These are phyloP conservation scores for Metarhizium guizhouense DNA, from an alignment of 2,329 filamentous ascomycete species.

Conservation along the genomic window DNA sequence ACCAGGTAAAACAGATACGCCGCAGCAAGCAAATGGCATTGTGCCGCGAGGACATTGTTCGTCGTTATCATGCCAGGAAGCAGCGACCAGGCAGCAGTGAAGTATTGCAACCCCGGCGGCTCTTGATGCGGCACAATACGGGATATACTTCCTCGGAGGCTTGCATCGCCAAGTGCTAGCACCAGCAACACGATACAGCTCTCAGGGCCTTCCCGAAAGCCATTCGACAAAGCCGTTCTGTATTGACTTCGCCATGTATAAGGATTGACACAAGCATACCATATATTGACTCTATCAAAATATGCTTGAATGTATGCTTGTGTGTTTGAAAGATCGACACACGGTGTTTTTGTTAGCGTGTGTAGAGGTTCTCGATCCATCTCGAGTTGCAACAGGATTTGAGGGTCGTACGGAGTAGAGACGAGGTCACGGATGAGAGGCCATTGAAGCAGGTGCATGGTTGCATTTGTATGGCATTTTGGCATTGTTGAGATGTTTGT, in stretches of 20 bases:
- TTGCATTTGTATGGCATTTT: too few relatives aligned
- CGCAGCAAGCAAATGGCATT: slow-evolving; percentile 18
- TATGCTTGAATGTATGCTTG: slow-evolving; percentile 51
- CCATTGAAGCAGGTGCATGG: too few relatives aligned
- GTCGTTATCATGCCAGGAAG: slow-evolving; percentile 71
- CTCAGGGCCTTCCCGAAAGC: slow-evolving; percentile 70
- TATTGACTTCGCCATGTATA: slow-evolving; percentile 73
- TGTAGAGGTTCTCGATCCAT: too few relatives aligned
- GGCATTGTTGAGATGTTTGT: too few relatives aligned
- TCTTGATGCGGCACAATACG: slow-evolving; percentile 55
- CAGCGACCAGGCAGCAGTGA: slow-evolving; percentile 70
- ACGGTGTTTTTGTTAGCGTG: too few relatives aligned
- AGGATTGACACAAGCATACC: slow-evolving; percentile 80
- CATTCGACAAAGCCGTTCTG: slow-evolving; percentile 62
- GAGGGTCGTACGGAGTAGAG: too few relatives aligned
- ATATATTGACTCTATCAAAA: slow-evolving; percentile 73
- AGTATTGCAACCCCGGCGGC: slow-evolving; percentile 69
- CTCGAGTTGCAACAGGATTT: too few relatives aligned
- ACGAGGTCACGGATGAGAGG: too few relatives aligned
- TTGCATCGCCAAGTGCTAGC: too few relatives aligned
- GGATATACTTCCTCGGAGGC: too few relatives aligned
- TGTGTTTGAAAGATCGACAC: too few relatives aligned
- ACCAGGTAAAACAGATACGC: slow-evolving; percentile 80
- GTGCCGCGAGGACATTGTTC: slow-evolving; percentile 39
- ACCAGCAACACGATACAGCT: slow-evolving; percentile 28